These are phyloP conservation scores for Trichosporon faecale DNA, from an alignment of 1,284 basidiomycete genomes.

Conservation along the genomic window DNA sequence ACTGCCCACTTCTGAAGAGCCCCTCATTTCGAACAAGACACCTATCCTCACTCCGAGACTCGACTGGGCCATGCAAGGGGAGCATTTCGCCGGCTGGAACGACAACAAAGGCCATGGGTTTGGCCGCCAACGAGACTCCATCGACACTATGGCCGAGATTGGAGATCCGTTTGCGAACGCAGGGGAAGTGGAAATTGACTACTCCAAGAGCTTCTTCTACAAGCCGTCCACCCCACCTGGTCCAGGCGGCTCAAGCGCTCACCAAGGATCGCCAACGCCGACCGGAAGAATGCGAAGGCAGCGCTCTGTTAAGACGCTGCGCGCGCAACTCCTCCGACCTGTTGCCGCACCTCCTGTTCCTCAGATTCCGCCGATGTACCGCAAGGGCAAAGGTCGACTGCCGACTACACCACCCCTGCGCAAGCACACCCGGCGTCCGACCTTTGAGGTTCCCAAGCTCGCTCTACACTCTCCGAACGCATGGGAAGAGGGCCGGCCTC, in stretches of 20 bases:
- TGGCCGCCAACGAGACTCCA: slow-evolving; percentile 11
- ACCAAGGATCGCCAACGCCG: background rate
- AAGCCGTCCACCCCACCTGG: slow-evolving; percentile 47
- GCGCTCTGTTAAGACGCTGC: slow-evolving; percentile 49
- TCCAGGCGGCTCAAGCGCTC: background rate
- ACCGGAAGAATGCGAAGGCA: slow-evolving; percentile 19
- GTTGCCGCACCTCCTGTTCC: slow-evolving; percentile 43
- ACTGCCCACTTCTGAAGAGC: background rate
- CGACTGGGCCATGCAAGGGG: slow-evolving; percentile 40
- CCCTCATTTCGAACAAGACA: slow-evolving; percentile 11
- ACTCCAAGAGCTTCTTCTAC: slow-evolving; percentile 52
- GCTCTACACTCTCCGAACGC: slow-evolving; percentile 48
- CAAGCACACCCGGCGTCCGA: slow-evolving; percentile 14
- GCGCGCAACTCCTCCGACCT: slow-evolving; percentile 40
- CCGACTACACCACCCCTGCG: slow-evolving; percentile 14
- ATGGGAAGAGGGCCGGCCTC: slow-evolving; percentile 42
- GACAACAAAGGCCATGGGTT: slow-evolving; percentile 12
- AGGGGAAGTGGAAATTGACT: slow-evolving; percentile 35
- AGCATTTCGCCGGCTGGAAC: slow-evolving; percentile 44
- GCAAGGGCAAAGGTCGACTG: slow-evolving; percentile 13
- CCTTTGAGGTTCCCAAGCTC: slow-evolving; percentile 34
- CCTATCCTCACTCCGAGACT: slow-evolving; percentile 38
- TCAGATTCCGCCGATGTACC: slow-evolving; percentile 32
- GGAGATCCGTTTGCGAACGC: slow-evolving; percentile 20
- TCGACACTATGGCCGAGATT: slow-evolving; percentile 21